Conservation (phyloP, 2,329 filamentous ascomycete genomes). For the Exophiala sp. region DNA sequence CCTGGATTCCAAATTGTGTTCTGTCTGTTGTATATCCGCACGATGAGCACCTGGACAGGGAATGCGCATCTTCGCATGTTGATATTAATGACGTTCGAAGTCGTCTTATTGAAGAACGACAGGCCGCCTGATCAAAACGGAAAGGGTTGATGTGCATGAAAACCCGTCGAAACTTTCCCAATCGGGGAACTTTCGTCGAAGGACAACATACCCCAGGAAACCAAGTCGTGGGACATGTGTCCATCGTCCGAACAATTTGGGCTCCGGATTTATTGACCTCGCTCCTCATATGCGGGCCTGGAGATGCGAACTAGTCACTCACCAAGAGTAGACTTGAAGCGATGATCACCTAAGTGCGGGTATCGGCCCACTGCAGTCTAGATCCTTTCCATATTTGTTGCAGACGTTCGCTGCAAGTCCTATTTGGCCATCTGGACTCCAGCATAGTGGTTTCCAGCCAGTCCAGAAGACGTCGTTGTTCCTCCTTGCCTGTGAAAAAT, state of each 20-base stretch:
- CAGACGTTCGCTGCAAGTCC: conserved; percentile 2
- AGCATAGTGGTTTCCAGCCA: neutral
- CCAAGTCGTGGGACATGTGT: too few species aligned
- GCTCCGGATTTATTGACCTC: neutral
- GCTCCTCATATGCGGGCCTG: neutral
- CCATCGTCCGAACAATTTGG: too few species aligned
- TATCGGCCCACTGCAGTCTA: neutral
- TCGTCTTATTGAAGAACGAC: too few species aligned
- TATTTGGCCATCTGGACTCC: conserved; percentile 4
- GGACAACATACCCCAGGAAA: neutral
- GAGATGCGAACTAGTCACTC: too few species aligned
- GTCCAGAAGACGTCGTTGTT: neutral
- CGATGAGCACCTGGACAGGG: too few species aligned
- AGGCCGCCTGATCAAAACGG: too few species aligned
- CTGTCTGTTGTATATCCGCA: too few species aligned
- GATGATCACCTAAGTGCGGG: neutral
- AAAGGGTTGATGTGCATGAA: too few species aligned
- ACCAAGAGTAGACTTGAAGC: neutral
- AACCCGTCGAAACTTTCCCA: too few species aligned
- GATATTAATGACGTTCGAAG: too few species aligned
- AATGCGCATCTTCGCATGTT: too few species aligned
- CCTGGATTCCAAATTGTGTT: too few species aligned
- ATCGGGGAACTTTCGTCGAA: neutral
- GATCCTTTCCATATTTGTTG: neutral
- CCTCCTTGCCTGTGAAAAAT: conserved; percentile 4